Evolutionary conservation across 345 rosid genomes (phyloP).

Genomic region (Cardiospermum halicacabum): DNA sequence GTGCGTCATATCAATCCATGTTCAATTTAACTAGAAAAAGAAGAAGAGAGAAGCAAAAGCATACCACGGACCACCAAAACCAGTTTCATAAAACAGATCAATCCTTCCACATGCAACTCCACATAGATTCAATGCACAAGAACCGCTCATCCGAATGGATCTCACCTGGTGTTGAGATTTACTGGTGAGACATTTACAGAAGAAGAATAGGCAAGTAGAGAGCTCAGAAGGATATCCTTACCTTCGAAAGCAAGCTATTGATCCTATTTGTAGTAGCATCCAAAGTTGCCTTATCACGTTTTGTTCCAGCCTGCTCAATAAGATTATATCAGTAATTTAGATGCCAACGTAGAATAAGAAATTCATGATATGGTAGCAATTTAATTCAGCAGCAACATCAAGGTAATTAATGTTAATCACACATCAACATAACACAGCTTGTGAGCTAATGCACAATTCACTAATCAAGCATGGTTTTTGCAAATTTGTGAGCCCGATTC

Average conservation of each 20-base stretch:
- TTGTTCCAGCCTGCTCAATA: constrained; percentile 67
- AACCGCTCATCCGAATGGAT: constrained; percentile 88
- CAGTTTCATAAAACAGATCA: constrained; percentile 76
- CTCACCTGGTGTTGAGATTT: constrained; percentile 59
- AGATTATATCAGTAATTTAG: constrained; percentile 15
- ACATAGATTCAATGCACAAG: constrained; percentile 92
- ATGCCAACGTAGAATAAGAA: background rate
- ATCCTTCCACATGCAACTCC: constrained; percentile 88
- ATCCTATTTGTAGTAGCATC: constrained; percentile 70
- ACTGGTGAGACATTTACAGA: background rate
- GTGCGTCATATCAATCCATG: constrained; percentile 1
- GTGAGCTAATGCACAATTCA: background rate
- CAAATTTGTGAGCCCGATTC: background rate
- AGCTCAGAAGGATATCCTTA: constrained; percentile 11
- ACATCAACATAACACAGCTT: background rate
- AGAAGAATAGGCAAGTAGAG: background rate
- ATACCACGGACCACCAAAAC: constrained; percentile 96
- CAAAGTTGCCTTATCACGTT: constrained; percentile 68
- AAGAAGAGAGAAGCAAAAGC: background rate
- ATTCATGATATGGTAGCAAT: background rate
- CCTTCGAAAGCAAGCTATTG: constrained; percentile 80
- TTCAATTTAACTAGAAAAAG: background rate
- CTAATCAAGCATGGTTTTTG: background rate
- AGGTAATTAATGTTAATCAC: background rate
- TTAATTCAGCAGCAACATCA: background rate